A percentile compares a stretch with the other conserved stretches of the same genome.
These are phyloP conservation scores for Suillus placidus DNA, from an alignment of 768 basidiomycete species.

Conservation along the genomic window DNA sequence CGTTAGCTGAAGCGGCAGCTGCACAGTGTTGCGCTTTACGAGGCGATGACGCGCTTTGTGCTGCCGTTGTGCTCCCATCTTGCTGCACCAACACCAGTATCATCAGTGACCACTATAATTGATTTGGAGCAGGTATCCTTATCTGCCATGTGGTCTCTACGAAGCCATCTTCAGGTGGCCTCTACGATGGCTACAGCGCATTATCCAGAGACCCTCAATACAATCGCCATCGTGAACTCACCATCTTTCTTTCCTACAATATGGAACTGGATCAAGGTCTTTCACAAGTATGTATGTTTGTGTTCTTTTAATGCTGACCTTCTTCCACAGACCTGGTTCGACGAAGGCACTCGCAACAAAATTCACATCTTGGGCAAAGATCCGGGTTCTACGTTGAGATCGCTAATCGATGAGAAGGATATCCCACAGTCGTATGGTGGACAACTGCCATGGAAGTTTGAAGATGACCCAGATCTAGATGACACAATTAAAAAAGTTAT, in stretches of 20 bases:
- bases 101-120: conserved; percentile 67
- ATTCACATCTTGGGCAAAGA: conserved; percentile 73
- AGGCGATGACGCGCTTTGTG: conserved; percentile 65
- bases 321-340: conserved; percentile 66
- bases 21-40: conserved; percentile 63
- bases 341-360: conserved; percentile 76
- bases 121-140: conserved; percentile 70
- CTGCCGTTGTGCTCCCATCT: conserved; percentile 65
- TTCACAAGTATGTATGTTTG: conserved; percentile 1
- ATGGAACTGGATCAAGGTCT: conserved; percentile 83
- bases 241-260: conserved; percentile 82
- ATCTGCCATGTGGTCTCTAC: conserved; percentile 66
- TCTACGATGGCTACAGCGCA: conserved; percentile 75
- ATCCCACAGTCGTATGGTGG: conserved; percentile 79
- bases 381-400: conserved; percentile 52
- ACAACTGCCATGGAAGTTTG: conserved; percentile 68
- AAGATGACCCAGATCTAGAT: conserved; percentile 69
- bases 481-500: conserved; percentile 49
- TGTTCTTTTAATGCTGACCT: not conserved
- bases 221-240: conserved; percentile 73
- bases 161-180: conserved; percentile 74
- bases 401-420: conserved; percentile 48
- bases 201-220: conserved; percentile 77
- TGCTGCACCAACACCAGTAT: conserved; percentile 57
- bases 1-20: not conserved